phyloP scores from a whole-genome alignment of 1,139 yeast genomes.

The Yamadazyma songkhlaensis region DNA sequence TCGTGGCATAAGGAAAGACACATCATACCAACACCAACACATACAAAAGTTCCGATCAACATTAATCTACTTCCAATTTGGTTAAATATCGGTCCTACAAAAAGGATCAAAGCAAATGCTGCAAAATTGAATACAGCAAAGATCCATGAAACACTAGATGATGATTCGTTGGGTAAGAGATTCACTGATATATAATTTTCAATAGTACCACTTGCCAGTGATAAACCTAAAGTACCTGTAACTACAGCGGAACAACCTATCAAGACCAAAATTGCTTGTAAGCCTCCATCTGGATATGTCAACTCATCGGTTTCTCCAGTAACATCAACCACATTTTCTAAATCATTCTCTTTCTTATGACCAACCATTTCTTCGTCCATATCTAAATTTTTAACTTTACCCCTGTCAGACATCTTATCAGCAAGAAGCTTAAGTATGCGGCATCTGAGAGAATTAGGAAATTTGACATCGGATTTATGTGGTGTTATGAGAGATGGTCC shows the following conservation, averaged over 20 bases:
- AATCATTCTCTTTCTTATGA: neutral
- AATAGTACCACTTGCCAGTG: constrained; percentile 26
- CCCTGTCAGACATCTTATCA: neutral
- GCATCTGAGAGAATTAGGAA: neutral
- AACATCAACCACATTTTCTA: neutral
- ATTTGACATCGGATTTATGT: neutral
- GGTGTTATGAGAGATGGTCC: too few species aligned
- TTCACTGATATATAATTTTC: constrained; percentile 21
- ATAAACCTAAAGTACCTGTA: constrained; percentile 24
- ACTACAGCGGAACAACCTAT: constrained; percentile 26
- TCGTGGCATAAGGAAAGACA: constrained; percentile 20
- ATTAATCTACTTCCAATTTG: constrained; percentile 21
- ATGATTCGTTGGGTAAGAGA: constrained; percentile 16
- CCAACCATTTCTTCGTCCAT: neutral
- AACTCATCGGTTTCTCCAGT: too few species aligned
- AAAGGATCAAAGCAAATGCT: constrained; percentile 22
- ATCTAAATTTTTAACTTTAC: neutral
- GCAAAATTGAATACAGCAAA: constrained; percentile 25
- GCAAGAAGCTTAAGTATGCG: neutral
- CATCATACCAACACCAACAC: constrained; percentile 22
- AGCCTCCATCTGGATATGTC: constrained; percentile 26
- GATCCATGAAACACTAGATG: constrained; percentile 28
- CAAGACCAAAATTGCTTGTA: constrained; percentile 18
- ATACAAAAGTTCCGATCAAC: constrained; percentile 15
- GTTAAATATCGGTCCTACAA: constrained; percentile 30